Evolutionary conservation across 2,329 filamentous ascomycete species (phyloP).

Genomic region (Aplosporella prunicola): DNA sequence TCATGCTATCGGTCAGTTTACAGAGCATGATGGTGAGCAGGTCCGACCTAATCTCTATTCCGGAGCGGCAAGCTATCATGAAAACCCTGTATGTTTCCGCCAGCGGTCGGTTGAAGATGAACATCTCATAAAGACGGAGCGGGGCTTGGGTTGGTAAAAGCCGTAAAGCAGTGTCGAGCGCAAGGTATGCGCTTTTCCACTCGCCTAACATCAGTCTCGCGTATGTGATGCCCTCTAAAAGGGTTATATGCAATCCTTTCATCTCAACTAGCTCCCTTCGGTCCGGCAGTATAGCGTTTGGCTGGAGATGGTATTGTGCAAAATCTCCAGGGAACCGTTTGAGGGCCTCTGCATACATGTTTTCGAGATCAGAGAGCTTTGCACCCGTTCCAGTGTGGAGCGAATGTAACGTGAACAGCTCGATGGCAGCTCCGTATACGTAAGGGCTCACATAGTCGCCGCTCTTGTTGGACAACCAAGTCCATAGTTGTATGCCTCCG

Average conservation of each 20-base stretch:
- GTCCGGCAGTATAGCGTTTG: slow-evolving; percentile 37
- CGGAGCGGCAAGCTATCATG: slow-evolving; percentile 39
- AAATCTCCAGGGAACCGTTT: slow-evolving; percentile 39
- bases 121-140: slow-evolving; percentile 34
- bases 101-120: slow-evolving; percentile 37
- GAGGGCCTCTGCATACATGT: slow-evolving; percentile 36
- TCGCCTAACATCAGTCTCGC: slow-evolving; percentile 39
- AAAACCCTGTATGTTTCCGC: slow-evolving; percentile 40
- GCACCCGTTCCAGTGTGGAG: slow-evolving; percentile 29
- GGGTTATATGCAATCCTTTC: slow-evolving; percentile 29
- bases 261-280: slow-evolving; percentile 25
- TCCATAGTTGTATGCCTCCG: slow-evolving; percentile 36
- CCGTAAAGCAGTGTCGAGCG: slow-evolving; percentile 39
- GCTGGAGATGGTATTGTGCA: slow-evolving; percentile 38
- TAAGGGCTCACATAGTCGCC: slow-evolving; percentile 32
- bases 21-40: slow-evolving; percentile 26
- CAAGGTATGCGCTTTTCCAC: slow-evolving; percentile 40
- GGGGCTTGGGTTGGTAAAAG: slow-evolving; percentile 36
- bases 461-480: slow-evolving; percentile 36
- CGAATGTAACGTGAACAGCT: too few relatives aligned
- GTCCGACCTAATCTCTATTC: slow-evolving; percentile 23
- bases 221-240: slow-evolving; percentile 40
- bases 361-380: slow-evolving; percentile 35
- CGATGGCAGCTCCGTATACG: slow-evolving; percentile 42
- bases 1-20: slow-evolving; percentile 21